Evolutionary conservation across 192 early-diverging fungal species (phyloP), one percentile per base, ranked within the genome.

Genomic region (Coemansia umbellata): DNA sequence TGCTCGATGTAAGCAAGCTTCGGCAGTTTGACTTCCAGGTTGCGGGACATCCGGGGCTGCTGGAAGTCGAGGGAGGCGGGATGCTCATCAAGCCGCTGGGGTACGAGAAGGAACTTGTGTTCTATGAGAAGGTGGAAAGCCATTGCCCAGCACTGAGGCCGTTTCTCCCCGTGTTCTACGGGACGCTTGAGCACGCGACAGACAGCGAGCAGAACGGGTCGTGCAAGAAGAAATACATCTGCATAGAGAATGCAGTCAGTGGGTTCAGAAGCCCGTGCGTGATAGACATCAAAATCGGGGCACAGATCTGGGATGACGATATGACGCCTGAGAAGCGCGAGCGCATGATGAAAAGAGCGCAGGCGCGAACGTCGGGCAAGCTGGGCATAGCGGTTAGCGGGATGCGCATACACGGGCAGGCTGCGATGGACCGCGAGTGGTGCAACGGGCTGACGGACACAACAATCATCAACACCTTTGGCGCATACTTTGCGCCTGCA

Each of bases 271-370:
- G 82, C 30, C 85, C 93, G 1, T 94, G 90, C 53, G 69, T 95
- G 9, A 64, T 91, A 35, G 95, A 98, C 68, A 39, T 95, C 21
- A 98, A 98, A 66, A 58, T 98, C 32, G 95, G 94, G 6, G 80
- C 79, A 3, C 80, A 82, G 39, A 64, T 94, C 27, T 87, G 84
- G 59, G 92, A 87, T 37, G 75, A 82, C 22, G 78, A 87, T 26
- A 92, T 92, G 0, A 50, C 66, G 1, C 81, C 81, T 6, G 85
- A 79, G 36, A 98, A 98, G 68, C 69, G 65, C 6, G 62, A 55
- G 18, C 78, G 80, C 53, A 88, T 91, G 84, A 66, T 76, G 27
- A 27, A 58, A 14, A 84, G 84, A 45, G 87, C 94, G 2, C 22
- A 60, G 4, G 60, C 55, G 7, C 87, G 87, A 1, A 98, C 95